Base-by-base conservation (phyloP, 1,284 basidiomycete species). In the Ganoderma lucidum region DNA sequence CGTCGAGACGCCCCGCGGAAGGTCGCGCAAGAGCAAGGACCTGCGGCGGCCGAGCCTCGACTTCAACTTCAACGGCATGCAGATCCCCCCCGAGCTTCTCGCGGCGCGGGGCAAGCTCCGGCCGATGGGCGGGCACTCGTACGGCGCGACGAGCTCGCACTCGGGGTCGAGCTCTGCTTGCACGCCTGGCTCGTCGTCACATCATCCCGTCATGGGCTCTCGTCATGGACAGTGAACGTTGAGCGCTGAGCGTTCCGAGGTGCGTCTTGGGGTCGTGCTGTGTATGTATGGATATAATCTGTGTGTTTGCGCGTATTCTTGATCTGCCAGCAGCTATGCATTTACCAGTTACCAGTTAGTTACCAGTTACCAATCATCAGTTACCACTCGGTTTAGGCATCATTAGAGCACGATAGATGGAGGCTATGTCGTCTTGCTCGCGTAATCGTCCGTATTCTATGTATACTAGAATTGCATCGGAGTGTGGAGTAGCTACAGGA, bases 21-120 rank as follows among this genome's bases (percentile, higher is more conserved):
- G 82, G 15, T 81, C 81, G 56, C 75, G 81, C 12, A 71, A 73
- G 28, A 80, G 78, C 74, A 83, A 83, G 73, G 80, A 81, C 62
- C 74, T 82, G 32, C 76, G 77, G 35, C 63, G 68, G 63, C 56
- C 75, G 35, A 69, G 68, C 62, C 19, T 60, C 56, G 62, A 28
- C n/a, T 48, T 42, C 30, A n/a, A 15, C n/a, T 48, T 42, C 30
- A n/a, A 44, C 32, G 32, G 53, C 35, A n/a, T 37, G 19, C 48
- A 19, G 48, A 28, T 53, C 1, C 23, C 63, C 2, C 48, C 19
- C 2, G 62, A 30, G 42, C 17, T 39, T 3, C 37, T 41, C 58
- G 62, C 32, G 15, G 32, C 19, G 28, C 8, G 45, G 48, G 61
- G 59, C 59, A 64, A 45, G 48, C 56, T 70, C 62, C 62, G 56